phyloP scores from a whole-genome alignment of 495 filamentous ascomycete species.

The Halenospora varia region DNA sequence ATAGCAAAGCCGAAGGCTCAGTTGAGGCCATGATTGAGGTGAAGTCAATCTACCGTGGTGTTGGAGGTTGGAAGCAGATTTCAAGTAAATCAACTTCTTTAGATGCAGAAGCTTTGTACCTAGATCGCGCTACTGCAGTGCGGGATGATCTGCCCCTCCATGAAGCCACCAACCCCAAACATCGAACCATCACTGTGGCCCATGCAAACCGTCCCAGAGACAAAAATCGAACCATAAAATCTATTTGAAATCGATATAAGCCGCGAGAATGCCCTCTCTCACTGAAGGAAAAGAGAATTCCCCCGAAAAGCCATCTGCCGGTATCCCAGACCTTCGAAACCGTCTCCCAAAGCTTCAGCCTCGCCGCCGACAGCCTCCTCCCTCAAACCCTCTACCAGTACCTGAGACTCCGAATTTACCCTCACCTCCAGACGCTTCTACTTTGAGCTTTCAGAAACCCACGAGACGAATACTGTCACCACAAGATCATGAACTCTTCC shows the following conservation, averaged over 20 bases:
- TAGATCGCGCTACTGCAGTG: neutral
- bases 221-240: too few species aligned
- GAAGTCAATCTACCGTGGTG: neutral
- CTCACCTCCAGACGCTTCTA: constrained; percentile 59
- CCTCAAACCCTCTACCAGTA: constrained; percentile 54
- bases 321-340: constrained; percentile 55
- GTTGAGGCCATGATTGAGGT: constrained; percentile 36
- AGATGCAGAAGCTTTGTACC: neutral
- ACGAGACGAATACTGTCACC: constrained; percentile 73
- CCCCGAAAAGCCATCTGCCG: constrained; percentile 15
- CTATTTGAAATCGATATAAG: too few species aligned
- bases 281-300: constrained; percentile 3
- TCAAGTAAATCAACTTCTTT: neutral
- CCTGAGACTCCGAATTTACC: constrained; percentile 72
- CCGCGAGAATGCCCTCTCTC: constrained; percentile 17
- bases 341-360: constrained; percentile 67
- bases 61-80: neutral
- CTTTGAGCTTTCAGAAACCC: constrained; percentile 60
- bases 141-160: constrained; percentile 9
- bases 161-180: neutral
- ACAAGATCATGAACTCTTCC: constrained; percentile 77
- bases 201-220: constrained; percentile 1
- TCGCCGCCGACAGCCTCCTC: constrained; percentile 49
- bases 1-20: constrained; percentile 44
- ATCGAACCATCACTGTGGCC: neutral